Percentiles rank a stretch among this genome's conserved stretches.
Evolutionary conservation across 371 early-diverging fungal genomes (phyloP).

Genomic region (Lichtheimia ramosa): DNA sequence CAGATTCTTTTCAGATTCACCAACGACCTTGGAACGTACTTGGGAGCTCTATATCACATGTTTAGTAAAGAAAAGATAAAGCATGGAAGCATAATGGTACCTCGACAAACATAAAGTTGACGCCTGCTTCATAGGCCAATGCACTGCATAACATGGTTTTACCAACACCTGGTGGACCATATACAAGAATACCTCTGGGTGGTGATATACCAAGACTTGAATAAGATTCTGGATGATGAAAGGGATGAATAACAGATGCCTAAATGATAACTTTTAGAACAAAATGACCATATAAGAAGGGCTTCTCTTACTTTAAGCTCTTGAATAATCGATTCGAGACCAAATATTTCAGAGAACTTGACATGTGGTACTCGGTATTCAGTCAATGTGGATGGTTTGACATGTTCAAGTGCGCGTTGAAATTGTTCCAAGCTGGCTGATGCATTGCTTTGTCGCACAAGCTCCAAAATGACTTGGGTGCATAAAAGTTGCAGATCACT

Average conservation of each 20-base stretch:
- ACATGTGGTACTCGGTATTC: constrained; percentile 64
- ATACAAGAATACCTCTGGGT: constrained; percentile 95
- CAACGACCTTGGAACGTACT: constrained; percentile 79
- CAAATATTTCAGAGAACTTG: constrained; percentile 65
- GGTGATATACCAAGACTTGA: constrained; percentile 87
- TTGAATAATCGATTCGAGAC: constrained; percentile 63
- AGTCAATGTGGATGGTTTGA: constrained; percentile 62
- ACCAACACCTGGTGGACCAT: constrained; percentile 99
- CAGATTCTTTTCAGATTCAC: constrained; percentile 80
- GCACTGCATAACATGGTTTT: constrained; percentile 98
- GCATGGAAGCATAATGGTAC: constrained; percentile 15
- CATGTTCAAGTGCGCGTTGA: constrained; percentile 38
- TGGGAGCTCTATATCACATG: constrained; percentile 56
- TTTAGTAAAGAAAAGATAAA: background rate
- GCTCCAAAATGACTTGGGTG: constrained; percentile 46
- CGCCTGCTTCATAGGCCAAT: constrained; percentile 80
- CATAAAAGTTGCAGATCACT: constrained; percentile 74
- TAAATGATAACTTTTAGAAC: background rate
- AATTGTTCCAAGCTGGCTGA: constrained; percentile 31
- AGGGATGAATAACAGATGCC: constrained; percentile 74
- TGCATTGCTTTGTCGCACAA: constrained; percentile 26
- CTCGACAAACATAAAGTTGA: constrained; percentile 78
- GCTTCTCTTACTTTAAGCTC: constrained; percentile 47
- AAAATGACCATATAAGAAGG: background rate
- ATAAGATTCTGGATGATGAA: constrained; percentile 86